phyloP scores from a whole-genome alignment of 257 asterid genomes.

The Ligustrum vulgare region DNA sequence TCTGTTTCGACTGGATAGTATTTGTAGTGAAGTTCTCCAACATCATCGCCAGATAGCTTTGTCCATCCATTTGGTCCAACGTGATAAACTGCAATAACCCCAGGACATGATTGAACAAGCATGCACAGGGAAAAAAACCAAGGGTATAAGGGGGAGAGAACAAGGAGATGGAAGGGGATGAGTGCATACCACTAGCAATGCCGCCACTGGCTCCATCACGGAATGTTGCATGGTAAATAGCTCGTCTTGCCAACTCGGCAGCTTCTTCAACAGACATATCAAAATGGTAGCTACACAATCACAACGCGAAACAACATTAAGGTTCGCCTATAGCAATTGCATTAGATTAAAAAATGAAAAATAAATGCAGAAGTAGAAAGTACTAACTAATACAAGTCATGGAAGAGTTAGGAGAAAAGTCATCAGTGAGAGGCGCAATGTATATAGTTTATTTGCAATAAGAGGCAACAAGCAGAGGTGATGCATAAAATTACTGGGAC shows the following conservation, averaged over 20 bases:
- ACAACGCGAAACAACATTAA: not conserved
- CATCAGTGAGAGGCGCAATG: too few relatives aligned
- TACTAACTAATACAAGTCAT: not conserved
- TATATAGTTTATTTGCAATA: too few relatives aligned
- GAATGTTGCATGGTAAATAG: conserved; percentile 89
- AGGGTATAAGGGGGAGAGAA: not conserved
- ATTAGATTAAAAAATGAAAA: not conserved
- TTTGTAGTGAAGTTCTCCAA: conserved; percentile 82
- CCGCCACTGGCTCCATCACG: conserved; percentile 96
- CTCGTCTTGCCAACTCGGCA: conserved; percentile 79
- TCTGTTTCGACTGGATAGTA: conserved; percentile 72
- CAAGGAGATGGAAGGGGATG: not conserved
- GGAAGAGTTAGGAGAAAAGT: too few relatives aligned
- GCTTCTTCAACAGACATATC: conserved; percentile 87
- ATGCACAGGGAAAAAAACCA: not conserved
- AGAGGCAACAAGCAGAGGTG: too few relatives aligned
- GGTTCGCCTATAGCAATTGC: not conserved
- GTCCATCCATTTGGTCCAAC: conserved; percentile 91
- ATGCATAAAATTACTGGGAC: too few relatives aligned
- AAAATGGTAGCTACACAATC: conserved; percentile 47
- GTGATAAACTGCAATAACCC: conserved; percentile 58
- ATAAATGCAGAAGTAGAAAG: conserved; percentile 2
- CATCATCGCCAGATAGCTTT: conserved; percentile 89
- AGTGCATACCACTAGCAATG: conserved; percentile 68
- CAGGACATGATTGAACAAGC: conserved; percentile 18